These are phyloP conservation scores for Afroboletus lepidellus DNA, from an alignment of 1,284 basidiomycete species.

Conservation along the genomic window DNA sequence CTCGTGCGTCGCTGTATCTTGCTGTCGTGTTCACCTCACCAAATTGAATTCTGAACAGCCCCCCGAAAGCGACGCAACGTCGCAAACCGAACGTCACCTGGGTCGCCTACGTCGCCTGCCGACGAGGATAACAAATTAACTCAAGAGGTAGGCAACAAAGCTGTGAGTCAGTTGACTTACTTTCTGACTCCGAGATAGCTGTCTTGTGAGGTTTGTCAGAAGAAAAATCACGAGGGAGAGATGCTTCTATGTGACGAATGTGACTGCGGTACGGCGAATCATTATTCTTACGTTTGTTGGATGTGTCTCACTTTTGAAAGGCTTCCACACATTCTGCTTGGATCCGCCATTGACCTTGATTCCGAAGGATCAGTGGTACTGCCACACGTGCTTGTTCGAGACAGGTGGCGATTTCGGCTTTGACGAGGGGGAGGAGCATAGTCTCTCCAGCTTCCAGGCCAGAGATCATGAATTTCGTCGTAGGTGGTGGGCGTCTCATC, in stretches of 20 bases:
- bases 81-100: constrained; percentile 36
- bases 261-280: constrained; percentile 74
- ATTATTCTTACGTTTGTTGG: constrained; percentile 8
- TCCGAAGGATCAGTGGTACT: constrained; percentile 96
- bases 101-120: constrained; percentile 47
- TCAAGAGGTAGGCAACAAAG: constrained; percentile 46
- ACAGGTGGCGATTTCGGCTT: constrained; percentile 99
- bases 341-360: constrained; percentile 84
- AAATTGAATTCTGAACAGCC: constrained; percentile 23
- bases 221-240: constrained; percentile 82
- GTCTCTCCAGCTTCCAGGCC: constrained; percentile 88
- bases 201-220: constrained; percentile 86
- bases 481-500: constrained; percentile 84
- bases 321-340: constrained; percentile 96
- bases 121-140: constrained; percentile 44
- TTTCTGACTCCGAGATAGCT: constrained; percentile 29
- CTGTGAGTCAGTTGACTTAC: constrained; percentile 1
- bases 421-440: constrained; percentile 97
- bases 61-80: constrained; percentile 35
- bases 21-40: constrained; percentile 17
- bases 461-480: constrained; percentile 87
- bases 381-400: constrained; percentile 87
- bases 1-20: constrained; percentile 31
- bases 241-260: constrained; percentile 98
- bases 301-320: constrained; percentile 41